Evolutionary conservation across 1,284 basidiomycete species (phyloP).

Genomic region (Ganoderma meredithae): DNA sequence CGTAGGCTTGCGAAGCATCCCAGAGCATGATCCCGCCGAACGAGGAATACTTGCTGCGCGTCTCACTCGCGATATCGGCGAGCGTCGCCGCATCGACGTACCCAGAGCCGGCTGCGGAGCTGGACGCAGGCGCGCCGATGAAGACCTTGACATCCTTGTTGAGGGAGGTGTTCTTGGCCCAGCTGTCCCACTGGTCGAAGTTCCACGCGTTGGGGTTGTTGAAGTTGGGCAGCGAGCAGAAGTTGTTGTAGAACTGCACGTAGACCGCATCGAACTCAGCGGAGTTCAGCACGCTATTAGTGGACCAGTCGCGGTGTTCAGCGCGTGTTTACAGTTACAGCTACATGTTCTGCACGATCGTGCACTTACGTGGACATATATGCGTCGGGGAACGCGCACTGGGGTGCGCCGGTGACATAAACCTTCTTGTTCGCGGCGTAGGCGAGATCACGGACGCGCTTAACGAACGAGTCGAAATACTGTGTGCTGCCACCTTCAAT

Average conservation of each 20-base stretch:
- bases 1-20: slow-evolving; percentile 69
- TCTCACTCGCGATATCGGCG: slow-evolving; percentile 51
- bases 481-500: slow-evolving; percentile 66
- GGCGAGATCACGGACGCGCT: slow-evolving; percentile 54
- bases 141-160: slow-evolving; percentile 69
- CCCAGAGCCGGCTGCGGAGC: slow-evolving; percentile 57
- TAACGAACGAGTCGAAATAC: slow-evolving; percentile 62
- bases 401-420: slow-evolving; percentile 71
- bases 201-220: slow-evolving; percentile 53
- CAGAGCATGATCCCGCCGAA: slow-evolving; percentile 77
- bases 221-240: slow-evolving; percentile 55
- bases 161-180: slow-evolving; percentile 65
- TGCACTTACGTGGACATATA: slow-evolving; percentile 50
- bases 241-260: slow-evolving; percentile 75
- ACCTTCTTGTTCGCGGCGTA: slow-evolving; percentile 62
- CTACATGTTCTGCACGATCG: not conserved
- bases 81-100: slow-evolving; percentile 58
- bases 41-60: slow-evolving; percentile 58
- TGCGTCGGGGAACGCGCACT: slow-evolving; percentile 71
- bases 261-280: slow-evolving; percentile 69
- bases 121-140: slow-evolving; percentile 65
- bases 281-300: slow-evolving; percentile 52
- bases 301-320: not conserved
- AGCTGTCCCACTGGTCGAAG: slow-evolving; percentile 64
- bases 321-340: not conserved